Conservation (phyloP, 257 asterid genomes). For the Leptodermis oblonga region DNA sequence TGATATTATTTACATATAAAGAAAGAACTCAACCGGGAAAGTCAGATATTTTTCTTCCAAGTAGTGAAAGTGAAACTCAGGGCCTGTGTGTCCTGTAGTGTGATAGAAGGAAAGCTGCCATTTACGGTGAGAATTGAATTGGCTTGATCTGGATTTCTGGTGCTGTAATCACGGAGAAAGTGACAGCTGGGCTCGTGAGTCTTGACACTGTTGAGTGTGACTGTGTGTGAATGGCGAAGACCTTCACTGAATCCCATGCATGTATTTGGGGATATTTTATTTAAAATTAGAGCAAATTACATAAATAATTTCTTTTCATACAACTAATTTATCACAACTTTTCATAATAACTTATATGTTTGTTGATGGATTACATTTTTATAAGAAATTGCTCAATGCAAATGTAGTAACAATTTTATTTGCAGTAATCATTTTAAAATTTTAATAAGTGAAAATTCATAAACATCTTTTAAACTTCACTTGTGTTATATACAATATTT, state of each 20-base stretch:
- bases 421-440: no score
- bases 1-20: slow-evolving; percentile 5
- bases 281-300: no score
- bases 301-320: no score
- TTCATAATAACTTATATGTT: no score
- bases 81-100: slow-evolving; percentile 1
- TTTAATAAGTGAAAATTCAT: no score
- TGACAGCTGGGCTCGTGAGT: slow-evolving; percentile 7
- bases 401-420: no score
- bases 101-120: slow-evolving; percentile 3
- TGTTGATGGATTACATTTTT: no score
- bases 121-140: neutral
- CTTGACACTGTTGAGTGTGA: neutral
- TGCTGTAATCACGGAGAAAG: neutral
- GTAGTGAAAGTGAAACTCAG: slow-evolving; percentile 3
- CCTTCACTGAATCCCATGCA: neutral
- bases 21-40: neutral
- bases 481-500: no score
- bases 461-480: no score
- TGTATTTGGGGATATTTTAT: neutral
- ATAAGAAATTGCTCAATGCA: no score
- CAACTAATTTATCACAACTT: no score
- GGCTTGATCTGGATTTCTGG: neutral
- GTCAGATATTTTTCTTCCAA: slow-evolving; percentile 1
- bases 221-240: neutral